Evolutionary conservation across 768 basidiomycete genomes (phyloP).

Genomic region (Tremella mesenterica): DNA sequence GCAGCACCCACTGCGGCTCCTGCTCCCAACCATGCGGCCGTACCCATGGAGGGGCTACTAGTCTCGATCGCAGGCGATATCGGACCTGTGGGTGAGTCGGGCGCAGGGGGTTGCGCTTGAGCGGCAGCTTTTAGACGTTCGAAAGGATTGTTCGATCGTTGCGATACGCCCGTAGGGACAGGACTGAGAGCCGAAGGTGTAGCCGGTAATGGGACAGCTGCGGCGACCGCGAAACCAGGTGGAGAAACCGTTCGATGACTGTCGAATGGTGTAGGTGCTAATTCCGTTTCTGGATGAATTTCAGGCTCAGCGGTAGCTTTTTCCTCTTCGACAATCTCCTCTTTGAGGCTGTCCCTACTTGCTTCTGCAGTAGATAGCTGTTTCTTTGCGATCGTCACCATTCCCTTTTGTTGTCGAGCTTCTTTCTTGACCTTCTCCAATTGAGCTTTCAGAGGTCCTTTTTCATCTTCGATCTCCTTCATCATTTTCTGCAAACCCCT

Average conservation of each 20-base stretch:
- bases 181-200: slow-evolving; percentile 59
- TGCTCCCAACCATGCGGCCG: slow-evolving; percentile 22
- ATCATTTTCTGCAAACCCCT: slow-evolving; percentile 72
- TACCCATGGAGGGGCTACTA: slow-evolving; percentile 9
- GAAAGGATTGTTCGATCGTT: slow-evolving; percentile 86
- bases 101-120: not conserved
- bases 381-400: slow-evolving; percentile 88
- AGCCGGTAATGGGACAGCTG: slow-evolving; percentile 61
- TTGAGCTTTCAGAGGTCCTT: slow-evolving; percentile 59
- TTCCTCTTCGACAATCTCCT: slow-evolving; percentile 55
- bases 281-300: too few species aligned
- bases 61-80: not conserved
- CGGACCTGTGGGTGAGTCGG: not conserved
- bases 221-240: slow-evolving; percentile 49
- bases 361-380: slow-evolving; percentile 77
- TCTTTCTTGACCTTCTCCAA: slow-evolving; percentile 84
- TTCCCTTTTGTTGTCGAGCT: slow-evolving; percentile 88
- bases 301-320: too few species aligned
- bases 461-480: slow-evolving; percentile 65
- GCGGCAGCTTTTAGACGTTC: slow-evolving; percentile 55
- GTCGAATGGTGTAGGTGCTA: not conserved
- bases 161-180: slow-evolving; percentile 47
- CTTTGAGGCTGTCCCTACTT: slow-evolving; percentile 60
- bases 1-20: slow-evolving; percentile 30
- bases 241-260: slow-evolving; percentile 13